phyloP scores from a whole-genome alignment of 1,284 basidiomycete species.

The Leccinum subspadiceum region DNA sequence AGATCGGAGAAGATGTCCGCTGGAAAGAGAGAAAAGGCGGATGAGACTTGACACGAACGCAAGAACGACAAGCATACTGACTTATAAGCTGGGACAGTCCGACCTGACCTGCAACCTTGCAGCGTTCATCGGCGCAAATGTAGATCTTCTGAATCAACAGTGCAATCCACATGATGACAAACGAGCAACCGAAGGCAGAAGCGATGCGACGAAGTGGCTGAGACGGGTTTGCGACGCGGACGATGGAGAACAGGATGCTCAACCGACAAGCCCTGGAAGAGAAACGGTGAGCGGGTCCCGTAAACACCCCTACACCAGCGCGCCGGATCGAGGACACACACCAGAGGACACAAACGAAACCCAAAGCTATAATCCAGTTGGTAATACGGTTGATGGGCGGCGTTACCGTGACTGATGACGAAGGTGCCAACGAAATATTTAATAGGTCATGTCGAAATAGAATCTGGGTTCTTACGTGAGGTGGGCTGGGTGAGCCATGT shows the following conservation, averaged over 20 bases:
- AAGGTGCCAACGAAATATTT: not conserved
- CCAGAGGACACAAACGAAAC: slow-evolving; percentile 24
- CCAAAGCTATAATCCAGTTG: slow-evolving; percentile 18
- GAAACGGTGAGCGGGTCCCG: not conserved
- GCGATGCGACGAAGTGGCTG: slow-evolving; percentile 5
- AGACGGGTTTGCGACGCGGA: too few species aligned
- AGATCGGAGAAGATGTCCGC: slow-evolving; percentile 30
- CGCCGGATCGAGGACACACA: slow-evolving; percentile 3
- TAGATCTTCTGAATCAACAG: slow-evolving; percentile 18
- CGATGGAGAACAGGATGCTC: slow-evolving; percentile 24
- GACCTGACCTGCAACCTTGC: slow-evolving; percentile 4
- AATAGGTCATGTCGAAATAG: not conserved
- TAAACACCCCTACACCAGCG: not conserved
- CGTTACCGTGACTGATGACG: not conserved
- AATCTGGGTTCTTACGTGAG: slow-evolving; percentile 9
- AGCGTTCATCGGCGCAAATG: slow-evolving; percentile 10
- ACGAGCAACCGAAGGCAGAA: slow-evolving; percentile 14
- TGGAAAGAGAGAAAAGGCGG: not conserved
- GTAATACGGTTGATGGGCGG: not conserved
- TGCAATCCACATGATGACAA: slow-evolving; percentile 25
- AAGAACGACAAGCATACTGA: slow-evolving; percentile 7
- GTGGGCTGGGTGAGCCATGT: not conserved
- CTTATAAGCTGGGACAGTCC: slow-evolving; percentile 23
- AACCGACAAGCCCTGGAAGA: slow-evolving; percentile 21
- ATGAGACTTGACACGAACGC: not conserved